Base-by-base conservation (phyloP, 306 rosid species). In the Medicago arabica region DNA sequence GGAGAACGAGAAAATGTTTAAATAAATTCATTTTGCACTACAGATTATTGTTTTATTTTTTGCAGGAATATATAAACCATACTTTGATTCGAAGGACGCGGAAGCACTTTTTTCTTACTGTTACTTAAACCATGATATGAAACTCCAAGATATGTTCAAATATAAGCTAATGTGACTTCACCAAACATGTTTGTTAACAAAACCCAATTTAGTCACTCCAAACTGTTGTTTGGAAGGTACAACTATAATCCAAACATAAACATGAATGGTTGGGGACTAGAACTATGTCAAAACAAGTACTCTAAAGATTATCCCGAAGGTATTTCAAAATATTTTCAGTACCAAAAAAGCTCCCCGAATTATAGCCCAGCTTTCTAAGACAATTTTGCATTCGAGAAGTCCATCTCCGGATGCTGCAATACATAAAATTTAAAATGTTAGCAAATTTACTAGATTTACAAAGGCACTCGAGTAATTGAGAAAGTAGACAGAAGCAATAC, bases 361-460 rank as follows among this genome's bases (percentile, higher is more conserved):
- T 46, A 25, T 17, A 1, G 9, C 36, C 16, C 84, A 34, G 38
- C 41, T 0, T 28, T 46, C 69, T 80, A 91, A 69, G 90, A 55
- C 11, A 89, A 21, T 82, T 93, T 93, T 23, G 97, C 96, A 69
- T 83, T 75, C 0, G 98, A 88, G 72, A 93, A 93, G 83, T 93
- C 97, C 97, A 93, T 87, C 86, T 93, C 97, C 23, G 98, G 98
- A 88, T 91, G 98, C 98, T 93, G 96, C 88, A 84, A 65, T 0
- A 75, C 5, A 74, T 23, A 46, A 61, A n/a, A 13, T 36, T 46
- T 6, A 44, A 16, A 15, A 28, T 11, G 67, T 74, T 18, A 58
- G 44, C 46, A 63, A 23, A n/a, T 58, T n/a, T 2, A 25, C 7
- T 2, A 25, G 12, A 62, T 31, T 71, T 38, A 31, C 8, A 41